phyloP scores from a whole-genome alignment of 2,329 filamentous ascomycete species.

The Colletotrichum cuscutae region DNA sequence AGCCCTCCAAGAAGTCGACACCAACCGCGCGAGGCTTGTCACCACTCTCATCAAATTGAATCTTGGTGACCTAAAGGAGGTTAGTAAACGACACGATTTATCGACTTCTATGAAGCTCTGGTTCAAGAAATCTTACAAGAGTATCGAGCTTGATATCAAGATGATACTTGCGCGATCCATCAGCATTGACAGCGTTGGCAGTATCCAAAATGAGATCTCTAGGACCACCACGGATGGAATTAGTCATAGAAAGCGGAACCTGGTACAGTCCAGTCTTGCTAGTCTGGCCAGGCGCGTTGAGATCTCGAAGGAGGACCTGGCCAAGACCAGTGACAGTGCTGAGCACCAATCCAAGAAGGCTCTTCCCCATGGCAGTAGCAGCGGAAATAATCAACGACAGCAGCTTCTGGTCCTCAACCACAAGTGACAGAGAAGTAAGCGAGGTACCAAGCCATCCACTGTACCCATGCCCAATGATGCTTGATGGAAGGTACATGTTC shows the following conservation, averaged over 20 bases:
- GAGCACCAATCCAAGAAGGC: slow-evolving; percentile 33
- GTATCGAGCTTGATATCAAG: slow-evolving; percentile 40
- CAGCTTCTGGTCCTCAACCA: slow-evolving; percentile 27
- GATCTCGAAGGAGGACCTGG: slow-evolving; percentile 40
- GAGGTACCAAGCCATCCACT: slow-evolving; percentile 58
- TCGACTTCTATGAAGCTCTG: slow-evolving; percentile 18
- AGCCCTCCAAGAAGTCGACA: slow-evolving; percentile 47
- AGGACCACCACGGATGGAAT: slow-evolving; percentile 14
- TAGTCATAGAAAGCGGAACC: slow-evolving; percentile 15
- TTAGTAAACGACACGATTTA: not conserved
- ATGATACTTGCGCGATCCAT: slow-evolving; percentile 39
- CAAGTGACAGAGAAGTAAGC: slow-evolving; percentile 18
- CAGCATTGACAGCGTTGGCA: slow-evolving; percentile 19
- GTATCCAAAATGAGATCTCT: slow-evolving; percentile 22
- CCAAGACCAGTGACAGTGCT: slow-evolving; percentile 39
- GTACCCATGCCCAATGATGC: slow-evolving; percentile 58
- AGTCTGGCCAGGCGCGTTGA: slow-evolving; percentile 36
- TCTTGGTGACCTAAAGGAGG: slow-evolving; percentile 44
- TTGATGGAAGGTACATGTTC: slow-evolving; percentile 58
- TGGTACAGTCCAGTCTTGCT: slow-evolving; percentile 17
- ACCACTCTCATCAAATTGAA: slow-evolving; percentile 46
- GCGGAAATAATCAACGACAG: slow-evolving; percentile 40
- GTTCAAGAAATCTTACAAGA: not conserved
- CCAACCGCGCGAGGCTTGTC: slow-evolving; percentile 45
- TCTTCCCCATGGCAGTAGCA: slow-evolving; percentile 41